Conservation (phyloP, 257 asterid genomes). For the Eustoma russellianum region DNA sequence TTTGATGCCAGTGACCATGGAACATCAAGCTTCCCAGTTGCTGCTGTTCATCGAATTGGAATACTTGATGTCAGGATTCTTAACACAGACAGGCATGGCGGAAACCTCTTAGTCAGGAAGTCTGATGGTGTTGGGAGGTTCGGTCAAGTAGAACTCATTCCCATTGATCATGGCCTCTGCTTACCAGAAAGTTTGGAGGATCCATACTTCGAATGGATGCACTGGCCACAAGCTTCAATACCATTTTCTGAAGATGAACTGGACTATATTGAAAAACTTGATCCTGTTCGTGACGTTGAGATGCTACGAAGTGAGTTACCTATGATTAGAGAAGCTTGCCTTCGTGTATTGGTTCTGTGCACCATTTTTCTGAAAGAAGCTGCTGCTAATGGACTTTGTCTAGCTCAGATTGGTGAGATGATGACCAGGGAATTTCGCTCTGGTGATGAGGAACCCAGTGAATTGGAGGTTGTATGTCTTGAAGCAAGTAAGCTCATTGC, state of each 20-base stretch:
- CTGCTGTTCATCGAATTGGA: constrained; percentile 90
- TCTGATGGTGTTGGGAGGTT: constrained; percentile 71
- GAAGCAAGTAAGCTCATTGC: constrained; percentile 61
- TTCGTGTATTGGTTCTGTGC: constrained; percentile 67
- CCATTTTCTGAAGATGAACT: constrained; percentile 95
- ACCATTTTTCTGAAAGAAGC: constrained; percentile 85
- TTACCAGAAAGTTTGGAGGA: constrained; percentile 91
- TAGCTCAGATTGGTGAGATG: constrained; percentile 97
- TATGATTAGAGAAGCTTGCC: constrained; percentile 86
- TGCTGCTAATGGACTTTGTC: constrained; percentile 70
- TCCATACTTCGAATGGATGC: constrained; percentile 97
- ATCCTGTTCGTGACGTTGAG: constrained; percentile 61
- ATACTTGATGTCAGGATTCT: constrained; percentile 87
- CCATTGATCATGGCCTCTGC: constrained; percentile 96
- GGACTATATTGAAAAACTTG: constrained; percentile 61
- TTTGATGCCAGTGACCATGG: constrained; percentile 96
- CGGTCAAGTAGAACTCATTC: constrained; percentile 80
- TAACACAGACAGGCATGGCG: constrained; percentile 94
- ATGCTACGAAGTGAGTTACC: constrained; percentile 83
- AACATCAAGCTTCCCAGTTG: constrained; percentile 85
- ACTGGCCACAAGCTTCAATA: constrained; percentile 98
- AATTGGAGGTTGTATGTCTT: constrained; percentile 78
- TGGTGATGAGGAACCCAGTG: constrained; percentile 95
- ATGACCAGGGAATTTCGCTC: constrained; percentile 85
- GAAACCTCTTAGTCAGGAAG: constrained; percentile 90